phyloP scores from a whole-genome alignment of 495 filamentous ascomycete species.

The Apodospora peruviana region DNA sequence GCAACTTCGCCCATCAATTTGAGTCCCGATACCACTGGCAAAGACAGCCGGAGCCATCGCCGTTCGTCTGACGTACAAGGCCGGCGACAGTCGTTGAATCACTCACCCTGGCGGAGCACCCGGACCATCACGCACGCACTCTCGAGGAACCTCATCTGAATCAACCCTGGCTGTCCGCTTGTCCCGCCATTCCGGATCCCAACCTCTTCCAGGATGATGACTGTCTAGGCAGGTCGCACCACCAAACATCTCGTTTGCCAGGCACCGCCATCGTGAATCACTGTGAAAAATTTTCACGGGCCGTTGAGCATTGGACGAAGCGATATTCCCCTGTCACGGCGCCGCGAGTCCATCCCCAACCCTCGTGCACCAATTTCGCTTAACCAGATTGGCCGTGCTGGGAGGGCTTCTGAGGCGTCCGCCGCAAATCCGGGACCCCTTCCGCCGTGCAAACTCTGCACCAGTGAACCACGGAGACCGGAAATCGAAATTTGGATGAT shows the following conservation, averaged over 20 bases:
- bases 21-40: no score
- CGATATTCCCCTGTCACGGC: constrained; percentile 16
- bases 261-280: constrained; percentile 1
- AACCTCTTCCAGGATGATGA: neutral
- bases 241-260: constrained; percentile 10
- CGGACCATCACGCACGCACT: no score
- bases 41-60: no score
- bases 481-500: constrained; percentile 14
- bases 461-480: constrained; percentile 4
- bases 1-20: no score
- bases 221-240: neutral
- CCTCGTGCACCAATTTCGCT: constrained; percentile 26
- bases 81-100: no score
- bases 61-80: no score
- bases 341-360: constrained; percentile 14
- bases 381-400: constrained; percentile 19
- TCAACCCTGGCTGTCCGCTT: no score
- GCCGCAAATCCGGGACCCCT: constrained; percentile 19
- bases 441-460: constrained; percentile 13
- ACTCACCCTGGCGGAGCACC: no score
- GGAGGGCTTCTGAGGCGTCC: constrained; percentile 15
- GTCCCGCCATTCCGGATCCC: constrained; percentile 12
- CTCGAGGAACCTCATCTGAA: neutral
- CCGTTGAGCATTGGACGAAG: constrained; percentile 22
- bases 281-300: constrained; percentile 27